phyloP scores from a whole-genome alignment of 2,329 filamentous ascomycete genomes.

The Curvularia eragrostidis region DNA sequence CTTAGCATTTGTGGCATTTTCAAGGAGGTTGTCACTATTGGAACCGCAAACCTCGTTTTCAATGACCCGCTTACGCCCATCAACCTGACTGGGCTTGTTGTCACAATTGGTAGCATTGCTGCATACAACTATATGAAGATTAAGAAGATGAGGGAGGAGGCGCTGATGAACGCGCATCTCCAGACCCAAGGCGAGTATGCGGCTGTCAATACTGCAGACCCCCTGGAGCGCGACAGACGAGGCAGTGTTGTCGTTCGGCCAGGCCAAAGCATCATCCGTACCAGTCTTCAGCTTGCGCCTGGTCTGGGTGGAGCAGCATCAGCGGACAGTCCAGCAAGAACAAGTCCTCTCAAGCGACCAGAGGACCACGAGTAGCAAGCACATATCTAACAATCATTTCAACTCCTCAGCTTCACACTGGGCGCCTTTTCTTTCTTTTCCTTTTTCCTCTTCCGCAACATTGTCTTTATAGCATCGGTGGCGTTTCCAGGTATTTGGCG shows the following conservation, averaged over 20 bases:
- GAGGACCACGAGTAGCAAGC: constrained; percentile 52
- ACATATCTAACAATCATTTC: constrained; percentile 1
- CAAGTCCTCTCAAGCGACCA: constrained; percentile 55
- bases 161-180: constrained; percentile 58
- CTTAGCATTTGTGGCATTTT: constrained; percentile 97
- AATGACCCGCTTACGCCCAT: constrained; percentile 85
- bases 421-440: neutral
- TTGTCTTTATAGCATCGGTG: constrained; percentile 23
- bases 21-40: constrained; percentile 97
- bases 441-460: constrained; percentile 5
- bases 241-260: constrained; percentile 22
- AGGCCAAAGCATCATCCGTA: constrained; percentile 44
- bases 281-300: constrained; percentile 48
- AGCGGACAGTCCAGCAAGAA: constrained; percentile 38
- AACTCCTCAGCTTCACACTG: neutral
- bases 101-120: constrained; percentile 85
- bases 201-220: constrained; percentile 43
- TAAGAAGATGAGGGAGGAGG: constrained; percentile 82
- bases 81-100: constrained; percentile 85
- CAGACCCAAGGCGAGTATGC: constrained; percentile 49
- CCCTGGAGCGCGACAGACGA: constrained; percentile 32
- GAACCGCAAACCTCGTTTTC: constrained; percentile 85
- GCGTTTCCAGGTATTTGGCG: constrained; percentile 8
- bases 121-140: constrained; percentile 97
- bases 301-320: constrained; percentile 23